Base-by-base conservation (phyloP, 805 yeast species). In the Lipomyces sp. region DNA sequence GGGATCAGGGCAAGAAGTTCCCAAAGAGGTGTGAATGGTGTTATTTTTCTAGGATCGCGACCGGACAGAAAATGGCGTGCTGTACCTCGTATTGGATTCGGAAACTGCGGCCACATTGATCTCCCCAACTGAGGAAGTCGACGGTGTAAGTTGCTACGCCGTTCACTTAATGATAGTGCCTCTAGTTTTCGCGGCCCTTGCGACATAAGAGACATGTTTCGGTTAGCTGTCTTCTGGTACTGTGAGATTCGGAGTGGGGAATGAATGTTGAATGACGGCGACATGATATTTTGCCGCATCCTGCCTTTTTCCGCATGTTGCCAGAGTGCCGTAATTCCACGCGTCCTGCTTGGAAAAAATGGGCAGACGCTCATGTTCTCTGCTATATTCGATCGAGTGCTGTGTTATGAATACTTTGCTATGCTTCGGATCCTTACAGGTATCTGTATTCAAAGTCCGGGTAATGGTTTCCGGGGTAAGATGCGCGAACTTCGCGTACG, bases 1-100 rank as follows among this genome's bases (percentile, higher is more conserved):
- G 70, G 70, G 8, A 66, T 53, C 13, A 64, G 18, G 24, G 35
- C 50, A 34, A 66, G 29, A 2, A 61, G 24, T 4, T 37, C 61
- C 5, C 33, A 32, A 24, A 57, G 29, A 6, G 60, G 54, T 11
- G 35, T 48, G 35, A 32, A 35, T 11, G 60, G 32, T 7, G 60
- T 18, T 6, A 48, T 4, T 33, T 56, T 60, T 37, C 34, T 13
- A 24, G 29, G 51, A 33, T 35, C 45, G 42, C 45, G 45, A 18
- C 45, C 29, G 11, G 45, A 29, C n/a, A 55, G 39, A 24, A 55
- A 15, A 35, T 33, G 33, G 7, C 58, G 45, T 11, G 34, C 34
- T 33, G 37, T 33, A 4, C 45, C 58, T 35, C 4, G 58, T 5
- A 55, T 29, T 51, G 54, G 34, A 29, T 29, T 51, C 34, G 54